Evolutionary conservation across 2,329 filamentous ascomycete species (phyloP), one percentile per base, ranked within the genome.

Genomic region (Trichoderma brevicompactum): DNA sequence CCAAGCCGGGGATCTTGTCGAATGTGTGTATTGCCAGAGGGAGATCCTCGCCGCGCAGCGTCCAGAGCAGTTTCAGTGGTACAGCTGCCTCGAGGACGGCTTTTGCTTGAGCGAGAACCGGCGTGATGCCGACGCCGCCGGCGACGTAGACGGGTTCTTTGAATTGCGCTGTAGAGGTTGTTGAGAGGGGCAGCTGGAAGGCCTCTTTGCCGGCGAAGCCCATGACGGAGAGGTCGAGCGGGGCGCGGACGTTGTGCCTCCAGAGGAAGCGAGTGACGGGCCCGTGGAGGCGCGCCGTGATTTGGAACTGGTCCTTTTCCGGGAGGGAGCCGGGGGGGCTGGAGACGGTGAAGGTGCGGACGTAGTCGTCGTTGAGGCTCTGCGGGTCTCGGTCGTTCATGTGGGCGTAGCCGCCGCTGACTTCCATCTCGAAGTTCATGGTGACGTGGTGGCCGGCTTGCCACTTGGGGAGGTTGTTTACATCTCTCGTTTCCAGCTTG

Each of bases 41-140:
- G 0, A 91, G 64, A 75, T 96, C 92, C 2, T 80, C 81, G 0
- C 76, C 74, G 7, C 83, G 80, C 4, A 94, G 70, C 1, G 86
- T 88, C 92, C 92, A 96, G 1, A 92, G 79, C 5, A 95, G 73
- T 32, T 71, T 77, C 43, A 95, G 73, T 3, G 74, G 72, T 1
- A 74, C 70, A 5, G 69, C 71, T 0, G 64, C 66, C 8, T 64
- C 68, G 2, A 92, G 73, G 6, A 83, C 76, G 0, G 78, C 79
- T 0, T 72, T 72, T n/a, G 87, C 81, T 70, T 92, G 90, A 0
- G 88, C 87, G n/a, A 96, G 79, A 3, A 95, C 70, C 1, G 92
- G 92, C 34, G 92, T 96, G 67, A 96, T 92, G 0, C 92, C 92
- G 7, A 96, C 90, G 3, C 92, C 92, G 0, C 86, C 91, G 6